phyloP scores from a whole-genome alignment of 805 yeast species.

The Yamadazyma laniorum region DNA sequence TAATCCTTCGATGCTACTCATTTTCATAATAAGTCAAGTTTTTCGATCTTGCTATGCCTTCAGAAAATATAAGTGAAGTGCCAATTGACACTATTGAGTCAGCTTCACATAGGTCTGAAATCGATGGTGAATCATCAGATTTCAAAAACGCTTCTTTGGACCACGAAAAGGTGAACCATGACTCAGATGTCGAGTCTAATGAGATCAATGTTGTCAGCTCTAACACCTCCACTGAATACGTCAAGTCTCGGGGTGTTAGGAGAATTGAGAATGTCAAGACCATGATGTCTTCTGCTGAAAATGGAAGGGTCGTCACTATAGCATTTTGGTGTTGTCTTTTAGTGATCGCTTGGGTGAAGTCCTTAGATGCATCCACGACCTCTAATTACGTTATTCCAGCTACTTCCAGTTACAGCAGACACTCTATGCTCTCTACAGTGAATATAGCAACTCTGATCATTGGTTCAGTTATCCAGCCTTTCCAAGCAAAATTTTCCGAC shows the following conservation, averaged over 20 bases:
- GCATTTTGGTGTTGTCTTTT: constrained; percentile 17
- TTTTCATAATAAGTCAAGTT: too few species aligned
- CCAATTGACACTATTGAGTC: too few species aligned
- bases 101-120: too few species aligned
- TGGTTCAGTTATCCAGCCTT: constrained; percentile 22
- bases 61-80: too few species aligned
- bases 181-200: constrained; percentile 4
- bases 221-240: constrained; percentile 10
- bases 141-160: neutral
- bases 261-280: constrained; percentile 22
- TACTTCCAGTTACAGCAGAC: constrained; percentile 19
- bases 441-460: constrained; percentile 23
- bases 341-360: constrained; percentile 25
- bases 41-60: too few species aligned
- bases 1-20: too few species aligned
- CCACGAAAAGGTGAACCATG: neutral
- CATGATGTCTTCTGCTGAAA: constrained; percentile 7
- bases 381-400: constrained; percentile 32
- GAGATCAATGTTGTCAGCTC: constrained; percentile 8
- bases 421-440: constrained; percentile 23
- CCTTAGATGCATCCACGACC: constrained; percentile 31
- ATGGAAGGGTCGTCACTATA: constrained; percentile 13
- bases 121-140: neutral
- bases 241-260: constrained; percentile 19
- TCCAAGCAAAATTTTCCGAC: constrained; percentile 24